Evolutionary conservation across 345 rosid genomes (phyloP), one percentile per base, ranked within the genome.

Genomic region (Cochlearia excelsa): DNA sequence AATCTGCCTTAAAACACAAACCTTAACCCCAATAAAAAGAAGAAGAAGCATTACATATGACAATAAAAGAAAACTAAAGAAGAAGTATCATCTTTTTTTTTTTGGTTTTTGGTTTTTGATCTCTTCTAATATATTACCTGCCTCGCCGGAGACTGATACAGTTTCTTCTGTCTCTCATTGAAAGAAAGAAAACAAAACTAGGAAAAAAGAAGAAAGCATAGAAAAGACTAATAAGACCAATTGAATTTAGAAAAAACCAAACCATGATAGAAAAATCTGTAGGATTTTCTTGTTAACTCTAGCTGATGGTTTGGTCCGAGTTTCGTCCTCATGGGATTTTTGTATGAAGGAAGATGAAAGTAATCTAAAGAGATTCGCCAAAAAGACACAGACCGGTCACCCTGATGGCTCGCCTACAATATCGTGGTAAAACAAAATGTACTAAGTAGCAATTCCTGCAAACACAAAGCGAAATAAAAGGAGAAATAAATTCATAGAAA

Each of bases 61-160:
- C 40, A 37, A 37, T 37, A 16, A 4, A 37, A 37, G 40, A 37
- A 37, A 37, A 37, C 40, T 37, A 5, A 33, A 23, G 68, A 56
- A 63, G 74, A 70, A 63, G 70, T 41, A 63, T 57, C 65, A 61
- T 49, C 42, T 16, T 27, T 51, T 49, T 48, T 63, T 48, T 41
- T 54, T 48, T 11, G n/a, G 5, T 49, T 28, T 31, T 42, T 30
- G 3, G 51, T 16, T 42, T 49, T 63, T 50, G 58, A 69, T 56
- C 66, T 71, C 69, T 71, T 51, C 75, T 79, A 79, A 66, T 67
- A 86, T 79, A 78, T 84, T 69, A 74, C 40, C 75, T 54, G 79
- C 82, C 89, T 89, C 87, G 65, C 84, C 73, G 54, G 80, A 81
- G 89, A 82, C 84, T 77, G 82, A 82, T 78, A 79, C 86, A 79